These are phyloP conservation scores for Pseudocercospora vitis DNA, from an alignment of 2,329 filamentous ascomycete species.

Conservation along the genomic window DNA sequence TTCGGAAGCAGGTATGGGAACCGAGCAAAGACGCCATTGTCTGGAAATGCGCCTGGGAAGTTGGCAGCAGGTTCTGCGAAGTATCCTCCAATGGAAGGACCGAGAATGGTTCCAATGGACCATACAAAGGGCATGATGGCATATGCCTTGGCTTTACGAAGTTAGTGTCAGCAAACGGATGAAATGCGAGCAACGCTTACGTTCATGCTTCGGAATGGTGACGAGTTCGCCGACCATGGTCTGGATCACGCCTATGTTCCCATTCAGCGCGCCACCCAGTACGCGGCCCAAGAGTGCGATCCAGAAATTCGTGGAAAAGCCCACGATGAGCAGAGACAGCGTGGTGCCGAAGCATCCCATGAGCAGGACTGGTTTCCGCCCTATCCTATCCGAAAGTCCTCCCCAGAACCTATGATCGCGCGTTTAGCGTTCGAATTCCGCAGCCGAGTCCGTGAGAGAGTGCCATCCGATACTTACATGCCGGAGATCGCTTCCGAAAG, in stretches of 20 bases:
- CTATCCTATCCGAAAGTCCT: conserved; percentile 74
- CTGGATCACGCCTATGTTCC: conserved; percentile 74
- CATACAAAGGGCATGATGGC: conserved; percentile 94
- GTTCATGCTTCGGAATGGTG: conserved; percentile 79
- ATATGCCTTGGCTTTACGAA: conserved; percentile 69
- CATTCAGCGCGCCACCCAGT: conserved; percentile 80
- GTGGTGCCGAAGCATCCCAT: conserved; percentile 80
- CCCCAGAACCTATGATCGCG: conserved; percentile 85
- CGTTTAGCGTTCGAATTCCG: background rate
- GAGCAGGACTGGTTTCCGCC: conserved; percentile 81
- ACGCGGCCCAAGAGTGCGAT: conserved; percentile 73
- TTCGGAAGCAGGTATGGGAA: conserved; percentile 92
- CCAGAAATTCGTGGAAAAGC: conserved; percentile 81
- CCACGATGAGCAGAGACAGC: conserved; percentile 78
- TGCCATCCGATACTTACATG: conserved; percentile 50
- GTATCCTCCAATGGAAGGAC: conserved; percentile 81
- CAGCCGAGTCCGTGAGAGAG: background rate
- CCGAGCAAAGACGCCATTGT: conserved; percentile 66
- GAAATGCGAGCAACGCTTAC: conserved; percentile 53
- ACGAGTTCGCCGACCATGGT: conserved; percentile 92
- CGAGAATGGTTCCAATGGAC: conserved; percentile 85
- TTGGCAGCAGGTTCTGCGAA: conserved; percentile 76
- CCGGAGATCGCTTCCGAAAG: conserved; percentile 79
- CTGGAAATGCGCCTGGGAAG: conserved; percentile 70
- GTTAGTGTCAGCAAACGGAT: conserved; percentile 13